Evolutionary conservation across 768 basidiomycete genomes (phyloP).

Genomic region (Tulasnella sp.): DNA sequence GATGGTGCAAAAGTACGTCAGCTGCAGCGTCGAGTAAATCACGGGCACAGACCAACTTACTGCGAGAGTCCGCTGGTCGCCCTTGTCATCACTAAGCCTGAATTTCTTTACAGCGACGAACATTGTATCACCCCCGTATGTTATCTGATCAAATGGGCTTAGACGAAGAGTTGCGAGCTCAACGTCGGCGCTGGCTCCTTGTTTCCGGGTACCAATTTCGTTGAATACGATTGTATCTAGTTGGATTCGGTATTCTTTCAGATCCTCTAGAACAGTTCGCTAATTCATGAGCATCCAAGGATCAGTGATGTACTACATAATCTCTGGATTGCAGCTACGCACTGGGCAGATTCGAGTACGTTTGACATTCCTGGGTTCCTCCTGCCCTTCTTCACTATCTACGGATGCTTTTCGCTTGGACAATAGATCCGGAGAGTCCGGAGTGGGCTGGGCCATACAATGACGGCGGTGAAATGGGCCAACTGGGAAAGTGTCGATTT

Average conservation of each 20-base stretch:
- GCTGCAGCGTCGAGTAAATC: not conserved
- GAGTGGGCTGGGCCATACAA: too few relatives aligned
- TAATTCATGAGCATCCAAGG: not conserved
- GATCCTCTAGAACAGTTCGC: not conserved
- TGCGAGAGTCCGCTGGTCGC: not conserved
- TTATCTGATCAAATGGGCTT: not conserved
- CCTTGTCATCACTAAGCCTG: not conserved
- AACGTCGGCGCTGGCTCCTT: not conserved
- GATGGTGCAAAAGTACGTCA: not conserved
- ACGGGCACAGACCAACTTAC: not conserved
- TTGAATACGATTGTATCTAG: not conserved
- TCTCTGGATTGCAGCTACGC: not conserved
- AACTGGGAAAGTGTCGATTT: too few relatives aligned
- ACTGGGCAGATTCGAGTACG: too few relatives aligned
- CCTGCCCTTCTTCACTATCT: too few relatives aligned
- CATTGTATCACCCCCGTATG: not conserved
- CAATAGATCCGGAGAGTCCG: too few relatives aligned
- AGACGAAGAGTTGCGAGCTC: not conserved
- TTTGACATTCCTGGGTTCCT: too few relatives aligned
- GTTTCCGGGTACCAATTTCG: not conserved
- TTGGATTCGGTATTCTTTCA: not conserved
- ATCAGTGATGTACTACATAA: not conserved
- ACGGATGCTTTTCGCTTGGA: too few relatives aligned
- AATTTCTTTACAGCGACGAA: not conserved
- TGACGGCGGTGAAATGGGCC: too few relatives aligned